Evolutionary conservation across 805 yeast species (phyloP), one percentile per base, ranked within the genome.

Genomic region (Candida ulmi): DNA sequence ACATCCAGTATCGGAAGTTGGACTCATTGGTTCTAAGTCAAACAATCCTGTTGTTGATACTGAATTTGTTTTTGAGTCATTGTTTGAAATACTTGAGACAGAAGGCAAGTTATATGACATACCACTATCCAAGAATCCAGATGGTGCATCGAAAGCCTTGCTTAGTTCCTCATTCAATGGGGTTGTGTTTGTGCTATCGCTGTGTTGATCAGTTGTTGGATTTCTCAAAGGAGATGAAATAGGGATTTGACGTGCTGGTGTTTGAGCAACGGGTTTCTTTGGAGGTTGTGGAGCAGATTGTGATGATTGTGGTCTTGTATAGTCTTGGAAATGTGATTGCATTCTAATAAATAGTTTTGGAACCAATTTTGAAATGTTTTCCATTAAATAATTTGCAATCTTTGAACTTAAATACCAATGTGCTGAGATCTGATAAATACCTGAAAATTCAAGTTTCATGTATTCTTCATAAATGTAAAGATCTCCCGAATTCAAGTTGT

Each of bases 381-480:
- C 78, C 45, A 67, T 61, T 26, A 74, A 64, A 45, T 74, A 76
- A 27, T 57, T 63, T 8, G 68, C 66, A 36, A 74, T 54, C 45
- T 71, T 73, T 5, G 70, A 64, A 11, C 78, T 69, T 21, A 74
- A 49, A 21, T 66, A 63, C 76, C 78, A 74, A 46, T 73, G 78
- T n/a, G 62, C 48, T 3, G 78, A 69, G 16, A 74, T 71, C 37
- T 72, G 71, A 38, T 62, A 65, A 12, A 72, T 68, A 7, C 77
- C 75, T 12, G 71, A 68, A 13, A 74, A 54, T 36, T 74, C 74
- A 19, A 74, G 52, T 44, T 69, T 71, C 44, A 74, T 66, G 43
- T 72, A 74, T 43, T 74, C 76, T 19, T 69, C 62, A 47, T 69
- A 71, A 7, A 65, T 60, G 13, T 61, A 65, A 35, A 73, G 52